phyloP scores from a whole-genome alignment of 2,329 filamentous ascomycete genomes.

The Trichoderma hamatum region DNA sequence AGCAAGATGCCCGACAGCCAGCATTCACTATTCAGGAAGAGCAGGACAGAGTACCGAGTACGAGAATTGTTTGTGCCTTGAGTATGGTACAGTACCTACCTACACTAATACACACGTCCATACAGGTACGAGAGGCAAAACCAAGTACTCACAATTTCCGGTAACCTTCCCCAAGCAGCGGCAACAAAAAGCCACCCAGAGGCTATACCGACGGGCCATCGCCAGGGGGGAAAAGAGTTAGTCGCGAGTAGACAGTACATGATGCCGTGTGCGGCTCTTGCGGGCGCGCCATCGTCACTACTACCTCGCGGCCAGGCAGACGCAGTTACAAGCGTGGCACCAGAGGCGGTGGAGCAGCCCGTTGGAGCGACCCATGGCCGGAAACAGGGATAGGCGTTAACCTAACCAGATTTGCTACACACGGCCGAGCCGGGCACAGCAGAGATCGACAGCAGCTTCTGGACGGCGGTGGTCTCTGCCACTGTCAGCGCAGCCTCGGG shows the following conservation, averaged over 20 bases:
- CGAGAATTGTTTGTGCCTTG: too few species aligned
- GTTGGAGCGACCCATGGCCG: conserved; percentile 3
- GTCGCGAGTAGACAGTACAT: background rate
- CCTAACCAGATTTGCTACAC: conserved; percentile 28
- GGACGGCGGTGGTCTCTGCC: background rate
- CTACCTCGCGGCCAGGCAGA: conserved; percentile 2
- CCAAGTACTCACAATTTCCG: background rate
- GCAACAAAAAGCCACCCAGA: background rate
- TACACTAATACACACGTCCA: too few species aligned
- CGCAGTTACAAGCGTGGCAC: conserved; percentile 11
- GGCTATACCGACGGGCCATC: background rate
- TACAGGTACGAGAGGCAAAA: background rate
- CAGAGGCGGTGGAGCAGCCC: background rate
- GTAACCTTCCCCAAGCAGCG: background rate
- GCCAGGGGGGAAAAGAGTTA: background rate
- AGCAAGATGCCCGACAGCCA: background rate
- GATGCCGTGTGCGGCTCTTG: background rate
- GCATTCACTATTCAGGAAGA: too few species aligned
- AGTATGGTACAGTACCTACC: too few species aligned
- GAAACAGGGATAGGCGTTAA: conserved; percentile 23
- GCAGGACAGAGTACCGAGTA: background rate
- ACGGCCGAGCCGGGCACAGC: conserved; percentile 27
- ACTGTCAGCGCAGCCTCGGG: background rate
- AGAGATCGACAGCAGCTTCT: conserved; percentile 23
- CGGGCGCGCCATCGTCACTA: background rate